Percentiles rank a stretch among this genome's conserved stretches.
These are phyloP conservation scores for Globisporangium paroecandrum DNA, from an alignment of 352 stramenopile genomes.

Conservation along the genomic window DNA sequence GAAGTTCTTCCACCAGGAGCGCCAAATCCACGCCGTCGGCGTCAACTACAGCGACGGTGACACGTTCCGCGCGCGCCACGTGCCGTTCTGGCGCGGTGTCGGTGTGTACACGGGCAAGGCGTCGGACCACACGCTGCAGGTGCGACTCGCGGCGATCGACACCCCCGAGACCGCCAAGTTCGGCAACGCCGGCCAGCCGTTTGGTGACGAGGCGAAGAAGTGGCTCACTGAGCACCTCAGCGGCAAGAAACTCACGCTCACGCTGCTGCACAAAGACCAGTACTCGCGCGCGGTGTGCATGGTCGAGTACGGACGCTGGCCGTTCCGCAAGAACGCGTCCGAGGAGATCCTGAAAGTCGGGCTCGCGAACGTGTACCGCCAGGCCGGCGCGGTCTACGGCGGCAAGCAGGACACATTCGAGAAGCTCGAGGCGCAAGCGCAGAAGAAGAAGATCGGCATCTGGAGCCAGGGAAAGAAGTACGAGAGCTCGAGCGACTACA, in stretches of 20 bases:
- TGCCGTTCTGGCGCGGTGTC: conserved; percentile 42
- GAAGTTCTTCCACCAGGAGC: conserved; percentile 63
- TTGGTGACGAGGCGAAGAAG: conserved; percentile 74
- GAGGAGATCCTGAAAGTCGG: conserved; percentile 80
- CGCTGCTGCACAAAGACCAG: conserved; percentile 81
- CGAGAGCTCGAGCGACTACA: conserved; percentile 75
- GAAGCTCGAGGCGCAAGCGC: conserved; percentile 54
- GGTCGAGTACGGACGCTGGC: conserved; percentile 76
- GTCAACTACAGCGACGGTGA: conserved; percentile 77
- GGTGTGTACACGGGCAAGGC: conserved; percentile 51
- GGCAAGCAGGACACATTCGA: conserved; percentile 68
- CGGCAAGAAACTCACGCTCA: conserved; percentile 59
- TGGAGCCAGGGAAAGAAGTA: conserved; percentile 76
- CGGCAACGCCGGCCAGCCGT: conserved; percentile 68
- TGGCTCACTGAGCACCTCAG: conserved; percentile 54
- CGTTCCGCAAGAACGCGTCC: conserved; percentile 76
- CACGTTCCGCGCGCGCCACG: conserved; percentile 76
- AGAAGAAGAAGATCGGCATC: conserved; percentile 63
- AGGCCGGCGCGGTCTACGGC: conserved; percentile 79
- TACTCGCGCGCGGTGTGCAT: conserved; percentile 80
- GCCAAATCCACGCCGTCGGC: conserved; percentile 41
- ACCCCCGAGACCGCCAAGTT: conserved; percentile 87
- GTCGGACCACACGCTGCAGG: conserved; percentile 80
- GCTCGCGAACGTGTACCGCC: conserved; percentile 68
- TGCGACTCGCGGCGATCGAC: conserved; percentile 81